Percentiles rank a stretch among this genome's conserved stretches.
These are phyloP conservation scores for Nicotiana tabacum DNA, from an alignment of 257 asterid species.

Conservation along the genomic window DNA sequence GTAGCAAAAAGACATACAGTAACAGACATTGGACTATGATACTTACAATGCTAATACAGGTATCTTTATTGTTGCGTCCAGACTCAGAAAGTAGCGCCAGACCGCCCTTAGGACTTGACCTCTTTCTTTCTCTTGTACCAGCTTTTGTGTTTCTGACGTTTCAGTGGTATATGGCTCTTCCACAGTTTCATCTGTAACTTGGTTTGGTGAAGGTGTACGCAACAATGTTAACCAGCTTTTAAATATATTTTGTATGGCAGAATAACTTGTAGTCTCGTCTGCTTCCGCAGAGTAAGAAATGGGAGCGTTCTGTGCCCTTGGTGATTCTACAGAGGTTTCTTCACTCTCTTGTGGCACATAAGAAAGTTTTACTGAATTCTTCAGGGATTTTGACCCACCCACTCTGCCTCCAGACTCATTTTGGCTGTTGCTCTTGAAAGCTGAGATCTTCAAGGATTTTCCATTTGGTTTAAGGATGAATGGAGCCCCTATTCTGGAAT, in stretches of 20 bases:
- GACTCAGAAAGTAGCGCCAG: constrained; percentile 52
- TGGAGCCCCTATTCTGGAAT: constrained; percentile 57
- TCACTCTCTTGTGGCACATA: constrained; percentile 64
- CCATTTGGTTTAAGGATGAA: constrained; percentile 45
- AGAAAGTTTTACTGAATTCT: constrained; percentile 53
- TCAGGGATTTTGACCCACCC: constrained; percentile 55
- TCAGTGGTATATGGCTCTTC: constrained; percentile 45
- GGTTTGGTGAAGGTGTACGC: constrained; percentile 41
- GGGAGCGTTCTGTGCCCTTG: constrained; percentile 52
- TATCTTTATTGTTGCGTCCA: constrained; percentile 67
- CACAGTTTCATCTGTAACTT: constrained; percentile 29
- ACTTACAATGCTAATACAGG: constrained; percentile 80
- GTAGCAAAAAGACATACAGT: background rate
- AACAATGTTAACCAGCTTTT: constrained; percentile 69
- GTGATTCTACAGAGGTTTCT: constrained; percentile 49
- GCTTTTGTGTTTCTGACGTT: constrained; percentile 31
- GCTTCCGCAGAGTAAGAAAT: constrained; percentile 43
- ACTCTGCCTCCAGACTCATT: constrained; percentile 53
- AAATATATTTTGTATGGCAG: constrained; percentile 62
- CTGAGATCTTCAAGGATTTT: constrained; percentile 56
- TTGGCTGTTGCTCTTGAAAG: constrained; percentile 65
- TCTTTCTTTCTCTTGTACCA: constrained; percentile 36
- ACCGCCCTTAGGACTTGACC: constrained; percentile 35
- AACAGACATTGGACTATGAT: background rate
- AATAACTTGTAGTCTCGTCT: constrained; percentile 41